These are phyloP conservation scores for Schizochytrium sp. DNA, from an alignment of 108 stramenopile species.

Conservation along the genomic window DNA sequence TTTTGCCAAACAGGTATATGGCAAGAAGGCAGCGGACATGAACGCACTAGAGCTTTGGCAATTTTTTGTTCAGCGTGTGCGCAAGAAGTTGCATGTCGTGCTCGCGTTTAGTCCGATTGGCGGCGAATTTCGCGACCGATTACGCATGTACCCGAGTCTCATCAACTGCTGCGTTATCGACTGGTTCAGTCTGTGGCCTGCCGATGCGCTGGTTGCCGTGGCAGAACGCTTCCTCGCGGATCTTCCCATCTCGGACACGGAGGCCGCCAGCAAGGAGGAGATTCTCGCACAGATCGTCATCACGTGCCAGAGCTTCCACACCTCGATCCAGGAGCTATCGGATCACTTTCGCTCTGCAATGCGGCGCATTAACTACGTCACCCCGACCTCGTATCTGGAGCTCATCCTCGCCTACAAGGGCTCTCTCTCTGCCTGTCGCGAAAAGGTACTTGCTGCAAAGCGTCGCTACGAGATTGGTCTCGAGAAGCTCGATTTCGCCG, in stretches of 20 bases:
- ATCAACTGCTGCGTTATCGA: slow-evolving; percentile 65
- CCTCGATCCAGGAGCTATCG: slow-evolving; percentile 31
- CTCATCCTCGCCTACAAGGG: slow-evolving; percentile 53
- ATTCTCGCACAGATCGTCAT: slow-evolving; percentile 32
- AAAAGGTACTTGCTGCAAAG: slow-evolving; percentile 27
- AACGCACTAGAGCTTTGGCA: slow-evolving; percentile 42
- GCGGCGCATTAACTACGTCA: slow-evolving; percentile 54
- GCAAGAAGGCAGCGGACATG: slow-evolving; percentile 51
- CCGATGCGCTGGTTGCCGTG: slow-evolving; percentile 54
- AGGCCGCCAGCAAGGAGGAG: slow-evolving; percentile 11
- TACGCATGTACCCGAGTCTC: slow-evolving; percentile 55
- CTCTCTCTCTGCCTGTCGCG: slow-evolving; percentile 33
- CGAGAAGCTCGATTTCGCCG: slow-evolving; percentile 50
- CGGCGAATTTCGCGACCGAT: slow-evolving; percentile 56
- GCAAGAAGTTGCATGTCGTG: slow-evolving; percentile 52
- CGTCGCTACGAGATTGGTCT: slow-evolving; percentile 47
- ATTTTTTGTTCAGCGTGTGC: slow-evolving; percentile 51
- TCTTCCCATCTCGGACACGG: slow-evolving; percentile 32
- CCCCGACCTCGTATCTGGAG: slow-evolving; percentile 60
- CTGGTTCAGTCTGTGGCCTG: slow-evolving; percentile 62
- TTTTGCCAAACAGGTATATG: slow-evolving; percentile 45
- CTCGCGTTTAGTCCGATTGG: slow-evolving; percentile 62
- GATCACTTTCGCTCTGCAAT: slow-evolving; percentile 27
- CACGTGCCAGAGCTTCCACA: slow-evolving; percentile 49
- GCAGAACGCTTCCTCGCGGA: slow-evolving; percentile 45